Evolutionary conservation across 768 basidiomycete genomes (phyloP), one percentile per base, ranked within the genome.

Genomic region (Pseudohyphozyma bogoriensis): DNA sequence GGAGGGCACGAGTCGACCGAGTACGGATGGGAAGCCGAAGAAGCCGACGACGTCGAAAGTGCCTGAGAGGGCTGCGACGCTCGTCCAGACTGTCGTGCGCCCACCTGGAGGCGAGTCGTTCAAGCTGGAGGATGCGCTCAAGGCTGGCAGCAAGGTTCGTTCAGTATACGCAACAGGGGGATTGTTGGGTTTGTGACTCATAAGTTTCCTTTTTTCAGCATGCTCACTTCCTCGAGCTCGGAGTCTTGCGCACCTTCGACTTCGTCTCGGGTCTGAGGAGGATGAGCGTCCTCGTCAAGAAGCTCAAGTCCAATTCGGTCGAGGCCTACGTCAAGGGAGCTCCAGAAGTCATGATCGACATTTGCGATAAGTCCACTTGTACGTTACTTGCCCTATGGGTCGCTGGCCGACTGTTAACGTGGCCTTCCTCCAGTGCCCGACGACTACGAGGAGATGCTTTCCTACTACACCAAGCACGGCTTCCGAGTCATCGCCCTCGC

Each of bases 271-370:
- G 86, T 6, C 78, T 97, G 26, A 81, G 95, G 31, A 78, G 95
- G 54, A 99, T 99, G 93, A 95, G 92, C 64, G 95, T 99, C 31
- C 83, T 99, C 55, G 93, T 96, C 69, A 99, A 96, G 73, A 80
- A 89, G 54, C 80, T 99, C 55, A 95, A 86, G 73, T 92, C 92
- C 66, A 82, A 75, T 55, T 89, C 87, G 72, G 96, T 99, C 90
- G 95, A 99, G 72, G 79, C 96, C 15, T 97, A 97, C 71, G 91
- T 92, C 69, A 99, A 99, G 72, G 95, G 95, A n/a, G 95, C 95
- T 2, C 95, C 95, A 0, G 95, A 99, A 74, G 89, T 96, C 58
- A 97, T 99, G 92, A 73, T 76, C 10, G 91, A 92, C 44, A 96
- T 99, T 58, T 99, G 95, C 72, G 86, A 91, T 56, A 84, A 79